Evolutionary conservation across 352 stramenopile genomes (phyloP), one percentile per base, ranked within the genome.

Genomic region (Pythium coloratum): DNA sequence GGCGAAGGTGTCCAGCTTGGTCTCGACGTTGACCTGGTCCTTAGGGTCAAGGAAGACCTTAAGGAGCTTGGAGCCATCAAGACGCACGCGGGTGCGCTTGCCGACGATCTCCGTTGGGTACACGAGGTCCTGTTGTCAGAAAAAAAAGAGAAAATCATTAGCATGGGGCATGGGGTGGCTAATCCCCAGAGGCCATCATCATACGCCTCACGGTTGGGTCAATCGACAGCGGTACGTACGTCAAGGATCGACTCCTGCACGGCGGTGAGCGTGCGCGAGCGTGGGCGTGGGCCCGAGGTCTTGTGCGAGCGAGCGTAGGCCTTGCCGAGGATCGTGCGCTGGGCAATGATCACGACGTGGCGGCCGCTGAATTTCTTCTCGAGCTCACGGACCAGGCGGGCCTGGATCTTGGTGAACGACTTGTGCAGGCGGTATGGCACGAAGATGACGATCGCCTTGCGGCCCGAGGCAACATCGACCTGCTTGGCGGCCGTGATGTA

Each of bases 301-400:
- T 98, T 97, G 85, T 96, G 93, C 67, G 92, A 94, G 69, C 98
- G 96, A 46, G 88, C 84, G 83, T 97, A 99, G 70, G 85, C 87
- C 87, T 99, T 99, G 87, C 95, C 95, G 65, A 99, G 91, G 81
- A 99, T 99, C 75, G 97, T 99, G 70, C 98, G 92, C 84, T 99
- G 97, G 55, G 95, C 97, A 72, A 99, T 98, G 80, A 99, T 98
- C 70, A 99, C 90, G 46, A 99, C 97, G 85, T 99, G 96, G 70
- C 90, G 89, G 76, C 97, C 98, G 60, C 75, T 98, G 86, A 99
- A 99, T 86, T 99, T 99, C 94, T 99, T 99, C 90, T 99, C 97
- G 54, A 99, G 82, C 84, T 99, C 98, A 62, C 96, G 94, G 46
- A 99, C 97, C 59, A 99, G 91, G 72, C 94, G 92, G 34, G 88